A percentile compares a stretch with the other conserved stretches of the same genome.
Evolutionary conservation across 495 filamentous ascomycete species (phyloP).

Genomic region (Usnea hakonensis): DNA sequence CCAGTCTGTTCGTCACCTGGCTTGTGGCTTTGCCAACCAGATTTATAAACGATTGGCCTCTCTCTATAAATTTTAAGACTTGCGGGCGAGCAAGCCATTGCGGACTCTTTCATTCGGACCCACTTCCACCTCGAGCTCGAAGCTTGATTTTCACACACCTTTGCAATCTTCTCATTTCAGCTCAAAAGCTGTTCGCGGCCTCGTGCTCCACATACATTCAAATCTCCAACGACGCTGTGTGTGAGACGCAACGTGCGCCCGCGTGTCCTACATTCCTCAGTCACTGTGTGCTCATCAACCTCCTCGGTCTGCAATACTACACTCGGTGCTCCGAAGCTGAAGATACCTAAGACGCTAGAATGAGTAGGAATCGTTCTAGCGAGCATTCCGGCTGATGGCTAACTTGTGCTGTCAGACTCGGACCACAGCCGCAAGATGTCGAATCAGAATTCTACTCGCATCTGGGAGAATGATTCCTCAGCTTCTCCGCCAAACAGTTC

Average conservation of each 20-base stretch:
- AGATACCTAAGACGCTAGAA: background rate
- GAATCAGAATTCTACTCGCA: conserved; percentile 18
- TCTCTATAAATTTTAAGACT: background rate
- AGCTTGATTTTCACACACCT: background rate
- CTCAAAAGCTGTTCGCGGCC: conserved; percentile 4
- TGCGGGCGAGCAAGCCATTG: conserved; percentile 6
- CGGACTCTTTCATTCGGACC: background rate
- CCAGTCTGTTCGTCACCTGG: background rate
- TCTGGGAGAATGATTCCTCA: conserved; percentile 19
- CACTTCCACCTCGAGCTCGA: conserved; percentile 6
- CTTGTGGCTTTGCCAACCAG: background rate
- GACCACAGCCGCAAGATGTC: conserved; percentile 10
- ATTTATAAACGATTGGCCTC: background rate
- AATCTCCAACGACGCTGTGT: conserved; percentile 6
- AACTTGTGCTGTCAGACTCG: conserved; percentile 1
- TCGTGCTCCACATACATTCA: conserved; percentile 13
- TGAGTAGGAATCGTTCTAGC: background rate
- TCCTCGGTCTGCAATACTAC: background rate
- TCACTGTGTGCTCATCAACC: conserved; percentile 1
- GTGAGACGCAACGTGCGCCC: conserved; percentile 9
- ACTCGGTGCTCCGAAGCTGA: background rate
- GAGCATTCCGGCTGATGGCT: background rate
- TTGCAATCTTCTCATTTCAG: conserved; percentile 6
- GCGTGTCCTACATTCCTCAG: conserved; percentile 13
- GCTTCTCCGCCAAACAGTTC: conserved; percentile 11